phyloP scores from a whole-genome alignment of 2,329 filamentous ascomycete species.

The Verticillium klebahnii region DNA sequence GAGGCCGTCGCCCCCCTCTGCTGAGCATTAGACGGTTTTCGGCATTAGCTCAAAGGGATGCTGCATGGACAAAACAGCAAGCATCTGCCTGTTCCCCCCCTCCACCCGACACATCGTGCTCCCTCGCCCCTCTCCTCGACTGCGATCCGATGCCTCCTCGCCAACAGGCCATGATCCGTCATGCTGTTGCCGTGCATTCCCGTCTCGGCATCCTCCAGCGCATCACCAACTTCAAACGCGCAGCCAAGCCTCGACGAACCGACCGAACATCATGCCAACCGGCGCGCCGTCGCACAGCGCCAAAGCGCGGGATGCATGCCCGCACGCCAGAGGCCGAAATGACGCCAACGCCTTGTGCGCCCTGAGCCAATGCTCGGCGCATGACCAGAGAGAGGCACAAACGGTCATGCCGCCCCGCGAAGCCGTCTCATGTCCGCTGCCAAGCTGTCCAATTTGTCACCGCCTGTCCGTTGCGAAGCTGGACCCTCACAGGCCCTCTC shows the following conservation, averaged over 20 bases:
- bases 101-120: neutral
- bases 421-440: neutral
- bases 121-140: neutral
- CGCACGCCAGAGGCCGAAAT: neutral
- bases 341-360: neutral
- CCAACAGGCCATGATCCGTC: neutral
- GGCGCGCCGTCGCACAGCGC: neutral
- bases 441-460: neutral
- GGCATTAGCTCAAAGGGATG: neutral
- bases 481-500: neutral
- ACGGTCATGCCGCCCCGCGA: neutral
- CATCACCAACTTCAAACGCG: neutral
- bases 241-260: neutral
- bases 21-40: neutral
- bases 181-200: neutral
- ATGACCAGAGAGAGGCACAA: neutral
- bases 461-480: neutral
- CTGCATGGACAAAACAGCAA: neutral
- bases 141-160: neutral
- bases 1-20: neutral
- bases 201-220: neutral
- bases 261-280: neutral
- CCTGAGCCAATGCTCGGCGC: neutral
- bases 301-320: neutral
- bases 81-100: neutral